These are phyloP conservation scores for Cymbopogon flexuosus DNA, from an alignment of 202 grass and related monocot genomes.

Conservation along the genomic window DNA sequence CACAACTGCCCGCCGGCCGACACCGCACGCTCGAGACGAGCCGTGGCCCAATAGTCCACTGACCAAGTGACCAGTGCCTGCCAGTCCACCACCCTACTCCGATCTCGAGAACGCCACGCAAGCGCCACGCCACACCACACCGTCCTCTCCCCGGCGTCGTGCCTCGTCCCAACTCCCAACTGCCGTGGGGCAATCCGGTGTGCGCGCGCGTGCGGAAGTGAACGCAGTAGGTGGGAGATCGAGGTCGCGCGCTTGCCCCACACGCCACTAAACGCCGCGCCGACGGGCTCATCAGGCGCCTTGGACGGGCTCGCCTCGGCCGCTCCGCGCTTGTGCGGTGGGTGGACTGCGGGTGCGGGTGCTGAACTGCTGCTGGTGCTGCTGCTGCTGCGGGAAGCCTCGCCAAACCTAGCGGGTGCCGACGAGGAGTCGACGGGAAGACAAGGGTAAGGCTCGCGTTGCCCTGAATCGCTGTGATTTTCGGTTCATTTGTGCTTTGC, in stretches of 20 bases:
- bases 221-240: constrained; percentile 31
- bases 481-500: background rate
- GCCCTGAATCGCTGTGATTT: background rate
- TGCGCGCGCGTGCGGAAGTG: background rate
- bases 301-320: constrained; percentile 16
- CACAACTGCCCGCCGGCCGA: too few relatives aligned
- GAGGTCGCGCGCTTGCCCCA: constrained; percentile 17
- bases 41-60: background rate
- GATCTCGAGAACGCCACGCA: background rate
- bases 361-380: background rate
- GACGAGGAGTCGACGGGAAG: background rate
- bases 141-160: background rate
- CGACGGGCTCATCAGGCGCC: background rate
- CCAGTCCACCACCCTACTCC: background rate
- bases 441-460: background rate
- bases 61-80: background rate
- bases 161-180: background rate
- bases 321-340: constrained; percentile 13
- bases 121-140: background rate
- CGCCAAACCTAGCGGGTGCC: background rate
- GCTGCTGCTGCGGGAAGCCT: background rate
- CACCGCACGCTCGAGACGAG: too few relatives aligned
- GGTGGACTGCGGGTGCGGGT: background rate
- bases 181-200: background rate
- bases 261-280: constrained; percentile 23